Evolutionary conservation across 1,139 yeast genomes (phyloP), one percentile per base, ranked within the genome.

Genomic region (Suhomyces maxii): DNA sequence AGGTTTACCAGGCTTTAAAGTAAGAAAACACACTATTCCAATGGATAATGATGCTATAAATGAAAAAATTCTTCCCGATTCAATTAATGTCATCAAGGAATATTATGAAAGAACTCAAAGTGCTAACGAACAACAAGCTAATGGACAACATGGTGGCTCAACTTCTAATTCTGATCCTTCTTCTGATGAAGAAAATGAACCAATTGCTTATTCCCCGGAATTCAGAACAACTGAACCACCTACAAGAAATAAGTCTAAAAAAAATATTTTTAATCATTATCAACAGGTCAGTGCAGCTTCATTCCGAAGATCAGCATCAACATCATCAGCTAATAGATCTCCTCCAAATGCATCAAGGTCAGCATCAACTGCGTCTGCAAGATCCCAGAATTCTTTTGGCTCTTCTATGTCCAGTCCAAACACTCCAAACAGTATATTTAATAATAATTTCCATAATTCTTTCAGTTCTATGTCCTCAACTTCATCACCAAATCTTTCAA

Each of bases 1-100:
- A 12, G 53, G 52, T 14, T 54, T 61, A 33, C 66, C 66, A 2
- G 69, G 69, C 1, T 59, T 64, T 46, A 38, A 37, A 23, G 28
- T 48, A 14, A 45, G 33, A 25, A 33, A 38, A 14, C 34, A 34
- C 11, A 26, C 25, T 23, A 37, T 45, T 3, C n/a, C 40, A 9
- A 39, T 36, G 41, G 48, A 46, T 40, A 56, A 50, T 31, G 57
- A 54, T 35, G 52, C 48, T 12, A 54, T 57, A 39, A 54, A 54
- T 39, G 50, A 48, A 18, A 39, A 39, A 28, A 50, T 58, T 23
- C 44, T 57, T 7, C 60, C 62, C 1, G 58, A 52, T 4, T 55
- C 59, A 2, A 37, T 46, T 26, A 51, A 57, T 38, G 51, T 58
- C 14, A 39, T 53, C n/a, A 45, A 55, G 34, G 51, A 52, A 8